phyloP scores from a whole-genome alignment of 73 alveolate species.

The Tetrahymena elliotti region DNA sequence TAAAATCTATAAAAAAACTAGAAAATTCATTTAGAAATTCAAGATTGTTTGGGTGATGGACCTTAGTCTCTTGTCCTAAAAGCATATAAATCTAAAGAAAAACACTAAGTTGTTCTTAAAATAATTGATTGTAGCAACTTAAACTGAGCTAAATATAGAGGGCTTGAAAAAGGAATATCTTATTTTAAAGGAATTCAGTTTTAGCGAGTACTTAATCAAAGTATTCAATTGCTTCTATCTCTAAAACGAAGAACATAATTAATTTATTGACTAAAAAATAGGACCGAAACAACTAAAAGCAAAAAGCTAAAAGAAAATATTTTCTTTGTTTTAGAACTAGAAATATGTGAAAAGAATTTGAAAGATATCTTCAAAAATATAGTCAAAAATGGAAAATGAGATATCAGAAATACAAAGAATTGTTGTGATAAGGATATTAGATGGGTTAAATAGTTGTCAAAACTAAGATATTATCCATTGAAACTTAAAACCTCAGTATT shows the following conservation, averaged over 20 bases:
- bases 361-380: not conserved
- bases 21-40: not conserved
- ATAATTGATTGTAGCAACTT: not conserved
- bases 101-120: not conserved
- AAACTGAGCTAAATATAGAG: not conserved
- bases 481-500: not conserved
- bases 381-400: not conserved
- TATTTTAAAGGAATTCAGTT: not conserved
- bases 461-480: not conserved
- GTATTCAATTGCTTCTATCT: not conserved
- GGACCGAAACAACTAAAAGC: not conserved
- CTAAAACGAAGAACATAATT: not conserved
- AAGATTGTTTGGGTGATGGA: not conserved
- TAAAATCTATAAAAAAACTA: not conserved
- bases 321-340: not conserved
- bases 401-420: not conserved
- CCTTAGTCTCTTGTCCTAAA: not conserved
- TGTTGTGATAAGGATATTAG: not conserved
- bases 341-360: not conserved
- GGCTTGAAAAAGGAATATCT: not conserved
- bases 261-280: no score
- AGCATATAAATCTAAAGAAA: not conserved
- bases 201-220: not conserved
- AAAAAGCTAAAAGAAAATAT: not conserved
- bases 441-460: not conserved